Base-by-base conservation (phyloP, 306 rosid species). In the Lathyrus oleraceus region DNA sequence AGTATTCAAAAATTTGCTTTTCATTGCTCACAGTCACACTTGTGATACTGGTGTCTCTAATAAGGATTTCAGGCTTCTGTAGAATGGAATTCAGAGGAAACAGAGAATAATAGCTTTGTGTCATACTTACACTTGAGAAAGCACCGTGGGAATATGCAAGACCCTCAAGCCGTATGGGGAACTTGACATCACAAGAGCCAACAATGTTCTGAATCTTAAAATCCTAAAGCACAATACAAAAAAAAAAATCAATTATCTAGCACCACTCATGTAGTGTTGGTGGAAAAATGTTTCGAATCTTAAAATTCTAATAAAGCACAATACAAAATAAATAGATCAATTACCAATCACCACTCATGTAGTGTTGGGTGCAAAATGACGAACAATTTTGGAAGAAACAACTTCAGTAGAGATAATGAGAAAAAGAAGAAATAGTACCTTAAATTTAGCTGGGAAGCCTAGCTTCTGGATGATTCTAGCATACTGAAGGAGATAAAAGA, bases 161-260 rank as follows among this genome's bases (percentile, higher is more conserved):
- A 53, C 91, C 96, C 82, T 91, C 97, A 5, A 91, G 96, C 78
- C 96, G 81, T 49, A 87, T 91, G 73, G 97, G 96, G 67, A 91
- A 91, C 81, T 91, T 87, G 48, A 89, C 96, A 67, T 91, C 96
- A 70, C 94, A 85, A n/a, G 94, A 91, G 59, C 96, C 97, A 63
- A 89, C 94, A 36, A 89, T 91, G 59, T 91, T 89, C 81, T 91
- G 96, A 83, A 91, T 89, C 78, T 91, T 89, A 60, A 91, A 89
- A 81, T 81, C 84, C 84, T 81, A 38, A 30, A 56, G 51, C 78
- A 81, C 7, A 19, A 76, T 20, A 17, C 6, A 65, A 40, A 65
- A 21, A 60, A 35, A 40, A 69, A 16, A 56, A 74, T 67, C 28
- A 61, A 48, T 12, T 10, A 53, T 21, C 38, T 61, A 52, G 48